Evolutionary conservation across 768 basidiomycete species (phyloP).

Genomic region (Cystofilobasidium bisporidii): DNA sequence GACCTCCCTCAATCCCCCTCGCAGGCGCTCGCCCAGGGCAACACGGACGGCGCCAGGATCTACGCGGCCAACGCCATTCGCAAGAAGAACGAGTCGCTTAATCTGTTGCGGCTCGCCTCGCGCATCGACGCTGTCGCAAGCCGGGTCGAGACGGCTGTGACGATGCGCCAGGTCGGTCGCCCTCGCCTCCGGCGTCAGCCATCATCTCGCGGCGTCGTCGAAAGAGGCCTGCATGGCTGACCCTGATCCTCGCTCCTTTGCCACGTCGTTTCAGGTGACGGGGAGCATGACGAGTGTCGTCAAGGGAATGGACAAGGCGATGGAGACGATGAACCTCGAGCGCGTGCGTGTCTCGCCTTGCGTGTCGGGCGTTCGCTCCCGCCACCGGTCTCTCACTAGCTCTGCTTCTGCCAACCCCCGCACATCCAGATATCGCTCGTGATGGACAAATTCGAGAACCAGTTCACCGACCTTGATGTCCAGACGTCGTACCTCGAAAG

Average conservation of each 20-base stretch:
- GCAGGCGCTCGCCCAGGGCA: constrained; percentile 93
- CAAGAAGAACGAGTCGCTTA: constrained; percentile 91
- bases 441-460: constrained; percentile 98
- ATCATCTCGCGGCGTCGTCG: no score
- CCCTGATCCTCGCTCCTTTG: background rate
- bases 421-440: constrained; percentile 80
- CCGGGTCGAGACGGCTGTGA: constrained; percentile 94
- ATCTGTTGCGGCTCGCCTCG: constrained; percentile 77
- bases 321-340: constrained; percentile 99
- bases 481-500: constrained; percentile 98
- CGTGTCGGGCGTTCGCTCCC: no score
- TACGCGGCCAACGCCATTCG: constrained; percentile 97
- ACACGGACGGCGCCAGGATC: constrained; percentile 92
- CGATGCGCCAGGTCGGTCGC: constrained; percentile 56
- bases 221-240: constrained; percentile 5
- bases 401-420: no score
- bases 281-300: constrained; percentile 96
- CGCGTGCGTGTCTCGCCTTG: constrained; percentile 49
- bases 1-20: background rate
- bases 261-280: constrained; percentile 53
- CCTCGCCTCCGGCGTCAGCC: background rate
- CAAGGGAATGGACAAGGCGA: constrained; percentile 95
- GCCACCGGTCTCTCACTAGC: background rate
- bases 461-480: constrained; percentile 94
- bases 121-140: constrained; percentile 95